Evolutionary conservation across 768 basidiomycete genomes (phyloP).

Genomic region (Crucibulum laeve): DNA sequence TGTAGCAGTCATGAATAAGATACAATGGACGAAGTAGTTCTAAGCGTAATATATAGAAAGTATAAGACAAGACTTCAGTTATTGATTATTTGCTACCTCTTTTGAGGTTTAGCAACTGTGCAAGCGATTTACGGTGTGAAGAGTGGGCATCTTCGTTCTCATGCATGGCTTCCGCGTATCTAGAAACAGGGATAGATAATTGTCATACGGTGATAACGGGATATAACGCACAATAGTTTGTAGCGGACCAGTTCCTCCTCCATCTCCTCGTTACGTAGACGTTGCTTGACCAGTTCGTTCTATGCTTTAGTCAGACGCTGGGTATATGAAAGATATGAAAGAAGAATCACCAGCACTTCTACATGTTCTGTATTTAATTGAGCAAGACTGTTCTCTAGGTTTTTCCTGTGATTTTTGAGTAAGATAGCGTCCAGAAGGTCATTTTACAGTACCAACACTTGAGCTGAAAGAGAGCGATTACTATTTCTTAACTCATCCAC

Average conservation of each 20-base stretch:
- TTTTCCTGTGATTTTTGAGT: constrained; percentile 49
- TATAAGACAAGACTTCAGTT: too few species aligned
- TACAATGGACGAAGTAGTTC: too few species aligned
- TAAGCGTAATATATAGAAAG: too few species aligned
- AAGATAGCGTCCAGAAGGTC: constrained; percentile 2
- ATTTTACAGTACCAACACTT: constrained; percentile 57
- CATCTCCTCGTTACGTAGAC: constrained; percentile 87
- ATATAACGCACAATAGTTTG: constrained; percentile 71
- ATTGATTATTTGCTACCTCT: constrained; percentile 27
- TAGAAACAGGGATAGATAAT: constrained; percentile 12
- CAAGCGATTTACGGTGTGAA: constrained; percentile 55
- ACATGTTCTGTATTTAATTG: constrained; percentile 84
- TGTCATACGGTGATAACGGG: constrained; percentile 4
- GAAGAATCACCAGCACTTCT: constrained; percentile 51
- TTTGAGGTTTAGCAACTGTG: constrained; percentile 37
- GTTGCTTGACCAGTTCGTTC: constrained; percentile 89
- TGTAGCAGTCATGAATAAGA: too few species aligned
- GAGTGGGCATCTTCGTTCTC: constrained; percentile 69
- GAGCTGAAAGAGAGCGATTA: constrained; percentile 70
- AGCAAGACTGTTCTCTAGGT: constrained; percentile 71
- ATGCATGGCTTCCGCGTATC: constrained; percentile 76
- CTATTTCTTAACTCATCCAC: constrained; percentile 78
- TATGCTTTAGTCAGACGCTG: constrained; percentile 18
- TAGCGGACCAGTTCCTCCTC: constrained; percentile 93
- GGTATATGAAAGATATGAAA: not conserved